phyloP scores from a whole-genome alignment of 768 basidiomycete genomes.

The Lepiota venenata region DNA sequence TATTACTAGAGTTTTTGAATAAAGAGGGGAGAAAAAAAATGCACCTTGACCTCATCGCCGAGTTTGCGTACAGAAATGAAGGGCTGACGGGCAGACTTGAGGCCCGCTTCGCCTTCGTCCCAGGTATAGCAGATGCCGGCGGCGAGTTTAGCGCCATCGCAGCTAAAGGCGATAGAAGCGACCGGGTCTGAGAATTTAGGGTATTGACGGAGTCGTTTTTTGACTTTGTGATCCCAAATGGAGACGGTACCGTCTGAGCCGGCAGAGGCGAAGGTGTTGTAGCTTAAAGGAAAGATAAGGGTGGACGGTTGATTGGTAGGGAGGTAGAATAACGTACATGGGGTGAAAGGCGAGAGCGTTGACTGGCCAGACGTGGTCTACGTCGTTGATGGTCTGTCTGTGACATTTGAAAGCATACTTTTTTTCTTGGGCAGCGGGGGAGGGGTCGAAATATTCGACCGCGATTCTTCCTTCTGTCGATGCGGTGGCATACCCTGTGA shows the following conservation, averaged over 20 bases:
- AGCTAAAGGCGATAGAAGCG: conserved; percentile 79
- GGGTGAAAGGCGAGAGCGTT: conserved; percentile 96
- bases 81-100: conserved; percentile 61
- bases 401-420: conserved; percentile 99
- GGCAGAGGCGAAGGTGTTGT: conserved; percentile 93
- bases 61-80: conserved; percentile 58
- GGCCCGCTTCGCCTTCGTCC: conserved; percentile 80
- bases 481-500: conserved; percentile 78
- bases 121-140: conserved; percentile 88
- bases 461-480: conserved; percentile 96
- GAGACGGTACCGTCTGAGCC: conserved; percentile 94
- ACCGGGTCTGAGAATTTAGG: conserved; percentile 74
- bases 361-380: conserved; percentile 96
- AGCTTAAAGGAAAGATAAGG: conserved; percentile 36
- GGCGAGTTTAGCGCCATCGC: conserved; percentile 78
- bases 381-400: conserved; percentile 82
- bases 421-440: conserved; percentile 68
- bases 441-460: conserved; percentile 93
- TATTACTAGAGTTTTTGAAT: neutral
- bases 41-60: conserved; percentile 71
- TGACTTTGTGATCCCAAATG: conserved; percentile 96
- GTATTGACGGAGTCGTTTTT: conserved; percentile 92
- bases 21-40: neutral
- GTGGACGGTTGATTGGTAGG: neutral
- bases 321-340: conserved; percentile 39